A percentile compares a stretch with the other conserved stretches of the same genome.
Evolutionary conservation across 306 rosid species (phyloP).

Genomic region (Amphicarpaea edgeworthii): DNA sequence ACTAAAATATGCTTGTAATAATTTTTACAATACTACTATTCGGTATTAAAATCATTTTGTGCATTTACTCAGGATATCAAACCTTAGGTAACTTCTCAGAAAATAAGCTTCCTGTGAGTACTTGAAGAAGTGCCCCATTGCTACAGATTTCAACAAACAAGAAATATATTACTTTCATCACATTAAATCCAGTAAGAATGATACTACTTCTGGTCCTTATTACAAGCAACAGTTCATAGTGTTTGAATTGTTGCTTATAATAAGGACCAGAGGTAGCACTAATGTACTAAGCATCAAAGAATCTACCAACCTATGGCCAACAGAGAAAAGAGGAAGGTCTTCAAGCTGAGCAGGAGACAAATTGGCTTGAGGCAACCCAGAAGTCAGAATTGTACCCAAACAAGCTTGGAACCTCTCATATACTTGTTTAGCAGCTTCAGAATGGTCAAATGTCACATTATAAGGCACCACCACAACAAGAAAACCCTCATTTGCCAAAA

Average conservation of each 20-base stretch:
- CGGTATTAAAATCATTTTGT: slow-evolving; percentile 2
- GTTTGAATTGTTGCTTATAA: too few relatives aligned
- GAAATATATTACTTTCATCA: slow-evolving; percentile 16
- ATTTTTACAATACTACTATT: background rate
- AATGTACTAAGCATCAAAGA: slow-evolving; percentile 4
- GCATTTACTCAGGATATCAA: slow-evolving; percentile 6
- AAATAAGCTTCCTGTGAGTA: slow-evolving; percentile 60
- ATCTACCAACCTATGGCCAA: slow-evolving; percentile 82
- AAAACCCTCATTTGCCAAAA: slow-evolving; percentile 85
- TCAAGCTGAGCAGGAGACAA: slow-evolving; percentile 68
- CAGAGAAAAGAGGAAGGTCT: slow-evolving; percentile 77
- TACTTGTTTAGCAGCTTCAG: slow-evolving; percentile 76
- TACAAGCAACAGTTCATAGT: too few relatives aligned
- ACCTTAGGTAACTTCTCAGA: slow-evolving; percentile 65
- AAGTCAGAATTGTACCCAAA: slow-evolving; percentile 64
- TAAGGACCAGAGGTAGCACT: too few relatives aligned
- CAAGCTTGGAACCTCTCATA: slow-evolving; percentile 78
- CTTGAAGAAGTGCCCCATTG: slow-evolving; percentile 65
- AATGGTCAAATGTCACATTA: slow-evolving; percentile 90
- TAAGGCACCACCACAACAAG: slow-evolving; percentile 82
- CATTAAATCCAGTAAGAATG: slow-evolving; percentile 43
- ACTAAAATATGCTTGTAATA: background rate
- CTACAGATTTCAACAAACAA: slow-evolving; percentile 41
- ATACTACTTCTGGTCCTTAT: too few relatives aligned
- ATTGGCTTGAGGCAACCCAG: slow-evolving; percentile 76